Base-by-base conservation (phyloP, 305 asterid species). In the Solanum hybrid region DNA sequence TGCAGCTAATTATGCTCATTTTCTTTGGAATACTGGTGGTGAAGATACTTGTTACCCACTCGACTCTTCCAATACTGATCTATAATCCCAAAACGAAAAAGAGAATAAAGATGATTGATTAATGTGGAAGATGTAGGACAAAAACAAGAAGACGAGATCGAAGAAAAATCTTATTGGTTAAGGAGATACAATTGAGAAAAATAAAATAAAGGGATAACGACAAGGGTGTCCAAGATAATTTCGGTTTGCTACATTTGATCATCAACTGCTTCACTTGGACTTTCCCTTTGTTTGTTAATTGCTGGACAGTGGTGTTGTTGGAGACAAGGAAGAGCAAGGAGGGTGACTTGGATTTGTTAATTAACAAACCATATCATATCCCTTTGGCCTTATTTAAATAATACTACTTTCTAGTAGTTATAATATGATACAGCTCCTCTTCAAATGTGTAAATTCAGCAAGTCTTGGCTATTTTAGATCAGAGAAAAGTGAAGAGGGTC, bases 31-130 rank as follows among this genome's bases (percentile, higher is more conserved):
- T 91, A 97, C 98, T 9, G 99, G 99, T 15, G 99, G 96, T 2
- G 99, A 97, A 82, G 99, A 96, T 87, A 96, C 99, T 24, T 97
- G 99, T 92, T 96, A 91, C 89, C 98, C 99, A 79, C 94, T 96
- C 12, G 90, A 88, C 60, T 64, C 27, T 69, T 31, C 89, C 29
- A 14, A 31, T 32, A 38, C 75, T 10, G 77, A 78, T 66, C 12
- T 26, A 9, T 88, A 71, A 64, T 78, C 15, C 86, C n/a, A 35
- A 12, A 78, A 66, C 6, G 22, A 10, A 76, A 19, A 37, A 26
- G 36, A 87, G 26, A 60, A 60, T 60, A 87, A 29, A 22, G 34
- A 87, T 34, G 88, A 35, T 10, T 34, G 87, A 82, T 45, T 29
- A 45, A 10, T 45, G 73, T 15, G 37, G 37, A 42, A 51, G 31